Evolutionary conservation across 768 basidiomycete genomes (phyloP).

Genomic region (Gautieria morchelliformis): DNA sequence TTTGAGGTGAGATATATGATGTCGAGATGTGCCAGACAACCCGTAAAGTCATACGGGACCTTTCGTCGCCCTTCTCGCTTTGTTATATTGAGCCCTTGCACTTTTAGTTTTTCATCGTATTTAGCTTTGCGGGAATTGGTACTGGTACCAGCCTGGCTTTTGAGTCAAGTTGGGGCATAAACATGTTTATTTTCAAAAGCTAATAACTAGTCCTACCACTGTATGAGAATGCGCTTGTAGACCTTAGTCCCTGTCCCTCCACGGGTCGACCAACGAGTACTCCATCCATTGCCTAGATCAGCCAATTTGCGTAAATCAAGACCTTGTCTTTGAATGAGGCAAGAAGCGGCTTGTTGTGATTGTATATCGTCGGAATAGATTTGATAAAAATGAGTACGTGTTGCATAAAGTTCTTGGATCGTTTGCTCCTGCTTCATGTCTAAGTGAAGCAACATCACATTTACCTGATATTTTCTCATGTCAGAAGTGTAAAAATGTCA

Average conservation of each 20-base stretch:
- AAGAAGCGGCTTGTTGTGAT: not conserved
- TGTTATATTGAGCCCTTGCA: not conserved
- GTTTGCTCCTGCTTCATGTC: not conserved
- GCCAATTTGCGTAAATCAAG: not conserved
- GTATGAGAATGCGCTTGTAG: not conserved
- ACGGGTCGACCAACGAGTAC: not conserved
- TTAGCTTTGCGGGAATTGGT: not conserved
- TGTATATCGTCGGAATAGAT: not conserved
- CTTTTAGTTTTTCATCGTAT: not conserved
- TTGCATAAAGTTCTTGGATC: not conserved
- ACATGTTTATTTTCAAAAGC: not conserved
- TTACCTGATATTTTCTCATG: too few relatives aligned
- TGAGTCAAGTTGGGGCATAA: not conserved
- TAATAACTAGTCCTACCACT: not conserved
- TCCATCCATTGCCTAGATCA: not conserved
- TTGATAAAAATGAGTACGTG: not conserved
- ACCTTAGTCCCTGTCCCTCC: not conserved
- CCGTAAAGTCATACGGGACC: not conserved
- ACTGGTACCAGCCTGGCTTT: not conserved
- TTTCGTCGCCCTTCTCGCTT: not conserved
- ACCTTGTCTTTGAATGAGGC: not conserved
- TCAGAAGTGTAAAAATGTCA: not conserved
- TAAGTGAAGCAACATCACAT: not conserved
- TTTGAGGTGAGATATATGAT: not conserved
- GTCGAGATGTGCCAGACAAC: conserved; percentile 2